Conservation (phyloP, 169 alveolate species). For the Babesia bigemina region DNA sequence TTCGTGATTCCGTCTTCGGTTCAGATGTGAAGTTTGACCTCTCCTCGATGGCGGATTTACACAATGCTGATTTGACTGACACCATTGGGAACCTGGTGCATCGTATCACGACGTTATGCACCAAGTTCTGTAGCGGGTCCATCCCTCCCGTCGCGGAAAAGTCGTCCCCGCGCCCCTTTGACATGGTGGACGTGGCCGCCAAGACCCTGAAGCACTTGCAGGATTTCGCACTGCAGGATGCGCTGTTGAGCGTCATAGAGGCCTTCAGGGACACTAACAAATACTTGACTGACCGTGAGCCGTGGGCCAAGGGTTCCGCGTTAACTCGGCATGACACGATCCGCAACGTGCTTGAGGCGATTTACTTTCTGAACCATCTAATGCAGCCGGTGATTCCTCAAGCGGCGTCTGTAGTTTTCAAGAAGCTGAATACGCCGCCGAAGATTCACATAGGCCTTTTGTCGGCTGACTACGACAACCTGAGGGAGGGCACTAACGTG, state of each 20-base stretch:
- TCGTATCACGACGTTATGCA: conserved; percentile 75
- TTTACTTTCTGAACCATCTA: conserved; percentile 85
- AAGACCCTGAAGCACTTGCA: conserved; percentile 60
- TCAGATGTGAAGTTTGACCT: conserved; percentile 78
- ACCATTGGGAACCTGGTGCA: conserved; percentile 84
- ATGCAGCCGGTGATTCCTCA: conserved; percentile 85
- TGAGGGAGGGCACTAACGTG: conserved; percentile 50
- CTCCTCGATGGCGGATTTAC: conserved; percentile 74
- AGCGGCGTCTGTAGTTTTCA: conserved; percentile 80
- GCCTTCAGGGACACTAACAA: conserved; percentile 83
- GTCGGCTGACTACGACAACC: conserved; percentile 67
- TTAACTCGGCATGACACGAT: conserved; percentile 74
- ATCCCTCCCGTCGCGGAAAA: conserved; percentile 69
- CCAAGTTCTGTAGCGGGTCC: conserved; percentile 74
- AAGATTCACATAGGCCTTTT: conserved; percentile 62
- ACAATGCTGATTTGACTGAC: conserved; percentile 84
- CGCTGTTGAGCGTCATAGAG: conserved; percentile 74
- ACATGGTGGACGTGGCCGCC: conserved; percentile 69
- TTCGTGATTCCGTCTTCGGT: conserved; percentile 78
- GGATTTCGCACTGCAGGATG: conserved; percentile 69
- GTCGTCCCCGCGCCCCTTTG: conserved; percentile 75
- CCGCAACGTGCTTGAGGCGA: conserved; percentile 87
- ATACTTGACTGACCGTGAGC: conserved; percentile 85
- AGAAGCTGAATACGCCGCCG: conserved; percentile 74
- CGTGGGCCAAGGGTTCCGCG: conserved; percentile 81